These are phyloP conservation scores for Ceratobasidium sp. DNA, from an alignment of 1,284 basidiomycete genomes.

Conservation along the genomic window DNA sequence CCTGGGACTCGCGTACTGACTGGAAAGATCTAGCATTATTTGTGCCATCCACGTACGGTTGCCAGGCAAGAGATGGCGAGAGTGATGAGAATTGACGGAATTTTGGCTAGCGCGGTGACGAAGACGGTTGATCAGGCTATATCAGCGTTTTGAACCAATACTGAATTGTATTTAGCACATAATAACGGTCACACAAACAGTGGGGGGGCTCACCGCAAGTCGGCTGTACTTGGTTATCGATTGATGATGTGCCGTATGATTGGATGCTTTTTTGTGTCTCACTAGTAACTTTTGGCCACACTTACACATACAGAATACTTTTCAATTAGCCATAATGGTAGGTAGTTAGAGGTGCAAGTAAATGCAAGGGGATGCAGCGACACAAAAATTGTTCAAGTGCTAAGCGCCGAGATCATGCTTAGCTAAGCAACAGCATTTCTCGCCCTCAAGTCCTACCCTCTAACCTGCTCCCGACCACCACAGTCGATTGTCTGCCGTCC, in stretches of 20 bases:
- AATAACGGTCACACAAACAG: too few relatives aligned
- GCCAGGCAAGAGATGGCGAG: background rate
- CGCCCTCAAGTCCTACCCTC: background rate
- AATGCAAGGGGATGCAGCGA: background rate
- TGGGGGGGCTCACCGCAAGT: too few relatives aligned
- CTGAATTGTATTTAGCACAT: too few relatives aligned
- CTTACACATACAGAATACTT: background rate
- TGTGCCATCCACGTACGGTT: background rate
- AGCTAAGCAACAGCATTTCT: background rate
- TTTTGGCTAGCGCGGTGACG: background rate
- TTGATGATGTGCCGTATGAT: background rate
- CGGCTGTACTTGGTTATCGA: background rate
- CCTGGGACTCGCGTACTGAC: background rate
- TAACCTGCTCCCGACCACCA: constrained; percentile 9
- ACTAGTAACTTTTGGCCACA: background rate
- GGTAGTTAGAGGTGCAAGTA: background rate
- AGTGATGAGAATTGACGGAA: background rate
- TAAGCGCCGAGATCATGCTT: background rate
- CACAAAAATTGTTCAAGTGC: background rate
- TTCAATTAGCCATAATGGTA: background rate
- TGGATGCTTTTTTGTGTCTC: background rate
- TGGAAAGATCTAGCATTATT: constrained; percentile 9
- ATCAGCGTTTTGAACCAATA: too few relatives aligned
- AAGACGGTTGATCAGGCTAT: background rate
- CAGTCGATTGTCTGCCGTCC: background rate